Evolutionary conservation across 352 stramenopile genomes (phyloP).

Genomic region (Phytophthora tentaculata): DNA sequence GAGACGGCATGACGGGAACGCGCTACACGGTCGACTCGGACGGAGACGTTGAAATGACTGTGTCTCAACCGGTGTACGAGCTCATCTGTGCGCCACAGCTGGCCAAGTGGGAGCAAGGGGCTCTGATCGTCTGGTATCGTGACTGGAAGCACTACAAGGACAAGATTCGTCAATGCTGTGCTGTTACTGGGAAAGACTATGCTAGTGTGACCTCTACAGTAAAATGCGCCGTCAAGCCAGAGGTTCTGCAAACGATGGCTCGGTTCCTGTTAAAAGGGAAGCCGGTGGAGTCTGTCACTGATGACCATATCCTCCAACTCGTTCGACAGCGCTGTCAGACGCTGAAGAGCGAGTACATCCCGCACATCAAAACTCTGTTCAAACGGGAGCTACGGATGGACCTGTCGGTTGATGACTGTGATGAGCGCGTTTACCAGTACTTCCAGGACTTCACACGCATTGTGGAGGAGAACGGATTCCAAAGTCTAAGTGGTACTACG

Average conservation of each 20-base stretch:
- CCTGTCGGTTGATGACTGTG: constrained; percentile 14
- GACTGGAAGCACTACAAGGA: constrained; percentile 24
- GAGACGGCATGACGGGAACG: constrained; percentile 13
- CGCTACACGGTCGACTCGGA: constrained; percentile 18
- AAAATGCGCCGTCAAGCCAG: constrained; percentile 16
- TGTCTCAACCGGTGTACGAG: constrained; percentile 23
- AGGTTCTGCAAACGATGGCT: constrained; percentile 26
- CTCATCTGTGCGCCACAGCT: constrained; percentile 17
- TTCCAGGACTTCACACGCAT: constrained; percentile 24
- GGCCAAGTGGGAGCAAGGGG: constrained; percentile 13
- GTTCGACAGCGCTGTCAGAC: constrained; percentile 13
- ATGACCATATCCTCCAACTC: constrained; percentile 14
- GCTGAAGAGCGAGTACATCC: constrained; percentile 25
- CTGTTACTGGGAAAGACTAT: constrained; percentile 20
- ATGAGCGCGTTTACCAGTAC: constrained; percentile 19
- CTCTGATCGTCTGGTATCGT: constrained; percentile 20
- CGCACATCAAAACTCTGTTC: constrained; percentile 24
- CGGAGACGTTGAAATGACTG: constrained; percentile 22
- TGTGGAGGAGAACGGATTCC: constrained; percentile 19
- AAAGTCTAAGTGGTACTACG: constrained; percentile 9
- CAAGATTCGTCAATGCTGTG: constrained; percentile 23
- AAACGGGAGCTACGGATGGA: constrained; percentile 20
- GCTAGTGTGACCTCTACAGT: constrained; percentile 21
- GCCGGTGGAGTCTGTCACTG: constrained; percentile 10
- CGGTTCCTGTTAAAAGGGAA: constrained; percentile 20